A percentile compares a stretch with the other conserved stretches of the same genome.
Evolutionary conservation across 768 basidiomycete genomes (phyloP).

Genomic region (Tulasnella sp.): DNA sequence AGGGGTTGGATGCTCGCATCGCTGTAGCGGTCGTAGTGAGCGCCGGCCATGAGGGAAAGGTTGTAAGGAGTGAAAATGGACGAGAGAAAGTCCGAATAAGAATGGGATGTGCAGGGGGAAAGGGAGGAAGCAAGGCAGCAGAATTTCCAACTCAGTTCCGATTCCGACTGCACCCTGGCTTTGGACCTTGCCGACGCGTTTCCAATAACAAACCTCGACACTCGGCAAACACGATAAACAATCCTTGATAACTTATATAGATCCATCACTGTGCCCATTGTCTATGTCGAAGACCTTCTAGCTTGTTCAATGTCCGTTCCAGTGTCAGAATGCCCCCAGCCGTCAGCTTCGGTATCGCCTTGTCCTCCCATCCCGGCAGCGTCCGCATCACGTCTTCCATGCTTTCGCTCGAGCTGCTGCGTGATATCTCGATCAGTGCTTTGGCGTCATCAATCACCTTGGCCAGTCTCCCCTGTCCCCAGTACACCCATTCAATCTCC

Average conservation of each 20-base stretch:
- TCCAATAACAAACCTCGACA: too few relatives aligned
- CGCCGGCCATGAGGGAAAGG: neutral
- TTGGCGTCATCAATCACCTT: conserved; percentile 56
- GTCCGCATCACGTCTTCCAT: conserved; percentile 29
- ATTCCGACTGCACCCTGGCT: too few relatives aligned
- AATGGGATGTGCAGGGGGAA: too few relatives aligned
- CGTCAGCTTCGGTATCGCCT: conserved; percentile 62
- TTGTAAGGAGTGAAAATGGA: conserved; percentile 8
- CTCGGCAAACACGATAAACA: too few relatives aligned
- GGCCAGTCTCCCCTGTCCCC: conserved; percentile 45
- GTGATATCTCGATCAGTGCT: conserved; percentile 38
- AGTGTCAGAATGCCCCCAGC: conserved; percentile 69
- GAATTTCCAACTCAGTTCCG: too few relatives aligned
- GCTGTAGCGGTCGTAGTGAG: conserved; percentile 5
- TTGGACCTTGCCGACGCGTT: too few relatives aligned
- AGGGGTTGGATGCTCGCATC: neutral
- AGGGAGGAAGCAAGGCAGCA: too few relatives aligned
- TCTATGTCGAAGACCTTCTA: conserved; percentile 31
- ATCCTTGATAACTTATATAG: too few relatives aligned
- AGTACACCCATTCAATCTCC: conserved; percentile 67
- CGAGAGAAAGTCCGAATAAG: too few relatives aligned
- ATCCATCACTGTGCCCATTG: neutral
- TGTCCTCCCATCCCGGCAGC: conserved; percentile 28
- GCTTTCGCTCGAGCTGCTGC: neutral
- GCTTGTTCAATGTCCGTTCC: conserved; percentile 57